Evolutionary conservation across 1,284 basidiomycete genomes (phyloP).

Genomic region (Xanthoconium separans): DNA sequence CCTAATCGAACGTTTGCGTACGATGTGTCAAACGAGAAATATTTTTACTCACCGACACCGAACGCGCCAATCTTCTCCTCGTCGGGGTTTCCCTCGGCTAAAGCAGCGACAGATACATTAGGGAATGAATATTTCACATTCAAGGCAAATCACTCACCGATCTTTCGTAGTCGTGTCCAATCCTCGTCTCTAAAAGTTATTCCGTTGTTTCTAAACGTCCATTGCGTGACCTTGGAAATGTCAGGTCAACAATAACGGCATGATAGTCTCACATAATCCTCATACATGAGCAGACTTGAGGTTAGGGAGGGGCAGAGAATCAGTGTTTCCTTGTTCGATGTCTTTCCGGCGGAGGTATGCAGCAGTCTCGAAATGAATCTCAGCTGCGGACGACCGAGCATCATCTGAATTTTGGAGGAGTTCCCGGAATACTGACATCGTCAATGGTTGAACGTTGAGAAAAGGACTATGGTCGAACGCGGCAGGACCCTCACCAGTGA

Average conservation of each 20-base stretch:
- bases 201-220: slow-evolving; percentile 90
- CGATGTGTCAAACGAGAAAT: neutral
- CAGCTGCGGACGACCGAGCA: slow-evolving; percentile 77
- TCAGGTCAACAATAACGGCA: slow-evolving; percentile 13
- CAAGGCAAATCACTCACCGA: slow-evolving; percentile 49
- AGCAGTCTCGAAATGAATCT: slow-evolving; percentile 81
- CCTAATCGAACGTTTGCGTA: slow-evolving; percentile 38
- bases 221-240: slow-evolving; percentile 56
- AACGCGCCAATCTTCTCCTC: slow-evolving; percentile 88
- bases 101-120: neutral
- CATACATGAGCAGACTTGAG: slow-evolving; percentile 55
- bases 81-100: slow-evolving; percentile 81
- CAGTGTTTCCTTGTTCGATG: slow-evolving; percentile 1
- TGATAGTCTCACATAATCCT: slow-evolving; percentile 6
- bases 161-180: slow-evolving; percentile 88
- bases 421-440: slow-evolving; percentile 75
- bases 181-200: slow-evolving; percentile 80
- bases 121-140: neutral
- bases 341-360: slow-evolving; percentile 44
- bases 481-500: slow-evolving; percentile 55
- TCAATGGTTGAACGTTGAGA: neutral
- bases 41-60: slow-evolving; percentile 62
- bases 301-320: slow-evolving; percentile 46
- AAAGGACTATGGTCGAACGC: neutral
- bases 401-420: slow-evolving; percentile 96